Base-by-base conservation (phyloP, 2,329 filamentous ascomycete species). In the Colletotrichum sp. region DNA sequence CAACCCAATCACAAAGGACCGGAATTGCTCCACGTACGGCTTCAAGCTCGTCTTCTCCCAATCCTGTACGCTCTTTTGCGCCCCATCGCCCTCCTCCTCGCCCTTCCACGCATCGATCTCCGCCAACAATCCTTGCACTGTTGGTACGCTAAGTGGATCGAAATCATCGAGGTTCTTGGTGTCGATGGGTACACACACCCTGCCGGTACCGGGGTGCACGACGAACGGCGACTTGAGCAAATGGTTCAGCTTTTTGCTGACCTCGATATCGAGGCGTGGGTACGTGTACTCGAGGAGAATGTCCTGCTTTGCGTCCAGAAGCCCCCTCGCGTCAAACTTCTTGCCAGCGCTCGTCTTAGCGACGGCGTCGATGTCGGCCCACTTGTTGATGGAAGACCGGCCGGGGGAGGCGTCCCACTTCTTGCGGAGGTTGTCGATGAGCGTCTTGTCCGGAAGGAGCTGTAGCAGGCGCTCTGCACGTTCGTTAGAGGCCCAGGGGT, bases 271-370 rank as follows among this genome's bases (percentile, higher is more conserved):
- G 71, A 99, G 94, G 52, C 97, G 94, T 5, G 97, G 97, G 85
- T 99, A 99, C 8, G 97, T 98, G 86, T 99, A 98, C 86, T 99
- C 97, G 34, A 99, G 91, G 5, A 98, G 93, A 77, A 99, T 94
- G 82, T 98, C 97, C 84, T 98, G 96, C 86, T 98, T 98, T 27
- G 96, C 95, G 81, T 98, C 95, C 11, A 94, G 90, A 15, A 99
- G 90, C 4, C 93, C 92, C 77, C 90, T 92, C 0, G 92, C 85
- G 79, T 97, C 93, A n/a, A 98, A 90, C 12, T 90, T 89, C 81
- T 92, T 94, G 82, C 92, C 92, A 32, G 91, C 91, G 39, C 94
- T 94, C 1, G 93, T 91, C 84, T 95, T 95, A 63, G 96, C 97
- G 15, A 98, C 84, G 2, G 92, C 88, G 83, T 98, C 95, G 80